Conservation (phyloP, 371 early-diverging fungal species). For the Actinomucor elegans region DNA sequence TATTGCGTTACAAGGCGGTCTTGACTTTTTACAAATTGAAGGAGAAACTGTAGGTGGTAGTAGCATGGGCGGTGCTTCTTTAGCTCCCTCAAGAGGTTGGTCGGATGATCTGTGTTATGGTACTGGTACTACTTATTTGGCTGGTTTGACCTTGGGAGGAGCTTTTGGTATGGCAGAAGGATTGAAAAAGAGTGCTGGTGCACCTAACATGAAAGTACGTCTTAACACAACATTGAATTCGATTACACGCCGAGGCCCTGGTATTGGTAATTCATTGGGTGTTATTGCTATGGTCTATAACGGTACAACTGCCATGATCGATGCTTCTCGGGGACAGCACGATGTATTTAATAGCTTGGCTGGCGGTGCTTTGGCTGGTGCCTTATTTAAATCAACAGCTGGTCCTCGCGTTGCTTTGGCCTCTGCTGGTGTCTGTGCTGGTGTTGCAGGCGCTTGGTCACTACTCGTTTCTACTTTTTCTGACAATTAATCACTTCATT, state of each 20-base stretch:
- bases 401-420: slow-evolving; percentile 63
- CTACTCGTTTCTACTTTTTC: slow-evolving; percentile 21
- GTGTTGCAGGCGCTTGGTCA: slow-evolving; percentile 55
- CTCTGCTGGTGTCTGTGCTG: slow-evolving; percentile 62
- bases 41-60: slow-evolving; percentile 30
- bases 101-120: slow-evolving; percentile 89
- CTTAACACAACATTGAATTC: slow-evolving; percentile 83
- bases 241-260: slow-evolving; percentile 85
- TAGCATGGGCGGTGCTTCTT: slow-evolving; percentile 25
- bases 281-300: slow-evolving; percentile 84
- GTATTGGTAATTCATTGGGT: slow-evolving; percentile 83
- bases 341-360: slow-evolving; percentile 71
- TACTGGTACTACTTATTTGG: slow-evolving; percentile 78
- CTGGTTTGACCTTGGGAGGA: slow-evolving; percentile 79
- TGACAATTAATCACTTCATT: too few relatives aligned
- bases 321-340: slow-evolving; percentile 60
- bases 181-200: slow-evolving; percentile 57
- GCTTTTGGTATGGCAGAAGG: slow-evolving; percentile 83
- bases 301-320: slow-evolving; percentile 69
- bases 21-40: slow-evolving; percentile 62
- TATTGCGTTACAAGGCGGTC: slow-evolving; percentile 60
- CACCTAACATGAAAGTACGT: slow-evolving; percentile 66
- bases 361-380: slow-evolving; percentile 77
- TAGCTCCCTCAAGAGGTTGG: slow-evolving; percentile 78
- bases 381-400: slow-evolving; percentile 75